Conservation (phyloP, 1,284 basidiomycete genomes). For the Ganoderma lingzhi region DNA sequence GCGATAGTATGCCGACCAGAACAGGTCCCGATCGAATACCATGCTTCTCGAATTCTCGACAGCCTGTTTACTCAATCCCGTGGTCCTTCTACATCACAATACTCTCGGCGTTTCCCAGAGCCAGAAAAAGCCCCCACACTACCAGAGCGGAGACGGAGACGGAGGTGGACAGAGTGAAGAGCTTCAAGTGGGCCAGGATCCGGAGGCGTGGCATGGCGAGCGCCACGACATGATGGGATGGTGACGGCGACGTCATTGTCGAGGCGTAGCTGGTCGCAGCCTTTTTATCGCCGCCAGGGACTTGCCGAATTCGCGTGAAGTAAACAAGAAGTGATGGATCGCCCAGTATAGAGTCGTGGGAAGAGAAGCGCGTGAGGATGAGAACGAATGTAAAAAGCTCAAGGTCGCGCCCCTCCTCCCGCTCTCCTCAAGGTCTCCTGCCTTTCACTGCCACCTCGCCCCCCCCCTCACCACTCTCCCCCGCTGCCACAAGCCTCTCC, state of each 20-base stretch:
- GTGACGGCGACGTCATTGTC: constrained; percentile 1
- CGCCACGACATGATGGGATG: background rate
- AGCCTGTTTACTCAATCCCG: background rate
- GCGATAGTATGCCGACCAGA: background rate
- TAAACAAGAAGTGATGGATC: background rate
- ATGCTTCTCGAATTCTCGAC: constrained; percentile 1
- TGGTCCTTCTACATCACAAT: background rate
- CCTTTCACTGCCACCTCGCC: constrained; percentile 21
- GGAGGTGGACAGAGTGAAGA: background rate
- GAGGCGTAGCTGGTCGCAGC: background rate
- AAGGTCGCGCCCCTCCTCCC: constrained; percentile 9
- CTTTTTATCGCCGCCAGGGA: background rate
- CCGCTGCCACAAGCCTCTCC: constrained; percentile 32
- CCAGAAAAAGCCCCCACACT: background rate
- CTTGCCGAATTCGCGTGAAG: constrained; percentile 2
- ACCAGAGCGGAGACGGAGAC: background rate
- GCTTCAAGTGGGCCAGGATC: background rate
- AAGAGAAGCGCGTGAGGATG: constrained; percentile 11
- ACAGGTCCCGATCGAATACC: background rate
- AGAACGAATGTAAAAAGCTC: constrained; percentile 27
- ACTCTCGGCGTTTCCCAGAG: background rate
- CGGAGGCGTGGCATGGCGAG: background rate
- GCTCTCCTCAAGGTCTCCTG: constrained; percentile 25
- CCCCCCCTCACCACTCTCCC: constrained; percentile 4
- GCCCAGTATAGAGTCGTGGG: constrained; percentile 18